Evolutionary conservation across 2,329 filamentous ascomycete species (phyloP), one percentile per base, ranked within the genome.

Genomic region (Phialemonium atrogriseum): DNA sequence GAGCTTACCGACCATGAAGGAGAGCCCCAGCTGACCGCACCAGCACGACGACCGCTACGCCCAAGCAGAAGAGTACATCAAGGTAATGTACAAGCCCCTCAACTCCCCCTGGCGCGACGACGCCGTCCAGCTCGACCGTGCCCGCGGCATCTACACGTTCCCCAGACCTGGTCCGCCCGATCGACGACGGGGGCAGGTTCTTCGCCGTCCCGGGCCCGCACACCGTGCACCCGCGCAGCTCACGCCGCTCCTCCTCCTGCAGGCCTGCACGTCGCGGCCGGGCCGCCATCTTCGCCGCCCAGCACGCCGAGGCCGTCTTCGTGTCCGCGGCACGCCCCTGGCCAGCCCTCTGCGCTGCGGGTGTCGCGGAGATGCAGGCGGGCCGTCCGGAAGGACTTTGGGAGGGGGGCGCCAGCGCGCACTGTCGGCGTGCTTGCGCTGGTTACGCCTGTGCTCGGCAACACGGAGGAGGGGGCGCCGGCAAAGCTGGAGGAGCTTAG

Each of bases 281-380:
- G 80, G 79, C 2, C 81, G 79, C 50, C 52, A 57, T n/a, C 0
- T 84, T 85, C 43, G 78, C 77, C 0, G 76, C 78, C 0, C 71
- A 77, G 41, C 77, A 84, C 47, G 80, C 80, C 1, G 80, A 85
- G 46, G 78, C 70, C 3, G 78, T 84, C 30, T 84, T 84, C 43
- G 69, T 82, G 1, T 77, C 73, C 0, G 75, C 75, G n/a, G 0
- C 78, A 83, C 48, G 70, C 70, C 2, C 75, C n/a, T n/a, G n/a
- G n/a, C n/a, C 80, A 0, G 58, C 62, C 2, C 70, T 78, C 0
- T 73, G 78, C 17, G 68, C 69, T 3, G 73, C 70, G 46, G 73
- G 61, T 31, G 71, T 84, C 12, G 64, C 71, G 1, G 77, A 81
- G 37, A 73, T 84, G n/a, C 16, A 63, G 80, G 4, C n/a, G n/a